phyloP scores from a whole-genome alignment of 495 filamentous ascomycete genomes.

The Darksidea phi region DNA sequence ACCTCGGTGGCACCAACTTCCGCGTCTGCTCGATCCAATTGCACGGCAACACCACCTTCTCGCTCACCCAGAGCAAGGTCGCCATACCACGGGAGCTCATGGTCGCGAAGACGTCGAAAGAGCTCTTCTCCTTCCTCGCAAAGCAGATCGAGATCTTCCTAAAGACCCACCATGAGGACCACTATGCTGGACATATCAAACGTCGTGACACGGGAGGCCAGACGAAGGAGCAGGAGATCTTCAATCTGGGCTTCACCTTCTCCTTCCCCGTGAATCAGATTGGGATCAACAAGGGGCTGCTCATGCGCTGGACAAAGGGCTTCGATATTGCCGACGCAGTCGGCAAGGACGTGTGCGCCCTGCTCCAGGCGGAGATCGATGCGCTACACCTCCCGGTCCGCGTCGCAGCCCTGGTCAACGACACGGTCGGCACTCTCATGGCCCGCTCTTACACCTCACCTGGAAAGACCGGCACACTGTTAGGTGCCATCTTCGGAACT shows the following conservation, averaged over 20 bases:
- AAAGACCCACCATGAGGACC: constrained; percentile 80
- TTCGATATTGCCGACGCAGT: constrained; percentile 92
- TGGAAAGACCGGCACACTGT: constrained; percentile 77
- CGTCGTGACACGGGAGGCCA: constrained; percentile 58
- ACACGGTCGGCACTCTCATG: constrained; percentile 97
- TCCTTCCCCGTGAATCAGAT: constrained; percentile 93
- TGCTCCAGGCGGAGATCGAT: constrained; percentile 91
- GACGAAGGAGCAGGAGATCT: constrained; percentile 66
- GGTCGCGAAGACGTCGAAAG: constrained; percentile 79
- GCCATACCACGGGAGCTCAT: constrained; percentile 87
- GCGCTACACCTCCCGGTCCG: constrained; percentile 80
- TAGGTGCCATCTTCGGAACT: constrained; percentile 93
- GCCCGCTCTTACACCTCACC: constrained; percentile 91
- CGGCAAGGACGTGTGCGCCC: constrained; percentile 88
- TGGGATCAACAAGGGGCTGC: constrained; percentile 87
- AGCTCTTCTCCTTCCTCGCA: constrained; percentile 90
- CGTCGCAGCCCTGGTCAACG: constrained; percentile 93
- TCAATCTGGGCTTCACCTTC: constrained; percentile 95
- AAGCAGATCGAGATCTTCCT: constrained; percentile 89
- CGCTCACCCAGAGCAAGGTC: constrained; percentile 85
- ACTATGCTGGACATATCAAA: constrained; percentile 70
- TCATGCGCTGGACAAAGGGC: constrained; percentile 97
- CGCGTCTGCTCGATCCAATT: constrained; percentile 92
- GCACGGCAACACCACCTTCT: constrained; percentile 89
- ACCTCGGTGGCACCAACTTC: constrained; percentile 96